These are phyloP conservation scores for Dictyostelium citrinum DNA, from an alignment of 78 protist species.

Conservation along the genomic window DNA sequence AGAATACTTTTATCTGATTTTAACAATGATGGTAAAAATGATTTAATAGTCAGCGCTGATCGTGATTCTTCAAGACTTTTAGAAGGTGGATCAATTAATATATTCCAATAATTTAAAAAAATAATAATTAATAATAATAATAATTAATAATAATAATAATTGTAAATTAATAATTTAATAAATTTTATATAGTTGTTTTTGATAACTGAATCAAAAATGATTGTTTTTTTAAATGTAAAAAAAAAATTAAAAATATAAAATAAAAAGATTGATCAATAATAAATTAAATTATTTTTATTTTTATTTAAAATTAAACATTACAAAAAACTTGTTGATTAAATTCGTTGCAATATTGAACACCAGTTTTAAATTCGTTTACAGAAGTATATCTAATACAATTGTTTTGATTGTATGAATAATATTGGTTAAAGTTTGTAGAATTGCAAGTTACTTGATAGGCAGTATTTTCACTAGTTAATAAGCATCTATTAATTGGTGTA, in stretches of 20 bases:
- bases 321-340: not conserved
- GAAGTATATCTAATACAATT: not conserved
- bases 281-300: no score
- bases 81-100: slow-evolving; percentile 55
- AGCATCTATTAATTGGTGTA: not conserved
- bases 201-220: no score
- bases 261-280: no score
- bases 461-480: not conserved
- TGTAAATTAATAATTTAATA: no score
- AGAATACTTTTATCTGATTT: slow-evolving; percentile 17
- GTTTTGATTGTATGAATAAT: not conserved
- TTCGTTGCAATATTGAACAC: not conserved
- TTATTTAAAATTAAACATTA: not conserved
- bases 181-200: no score
- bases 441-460: not conserved
- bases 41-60: slow-evolving; percentile 39
- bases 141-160: no score
- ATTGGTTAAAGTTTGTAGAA: not conserved
- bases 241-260: no score
- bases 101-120: slow-evolving; percentile 1
- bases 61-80: slow-evolving; percentile 24
- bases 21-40: slow-evolving; percentile 42
- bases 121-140: no score
- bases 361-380: not conserved
- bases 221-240: no score